Base-by-base conservation (phyloP, 2,329 filamentous ascomycete genomes). In the Ophiostoma himal-ulmi region DNA sequence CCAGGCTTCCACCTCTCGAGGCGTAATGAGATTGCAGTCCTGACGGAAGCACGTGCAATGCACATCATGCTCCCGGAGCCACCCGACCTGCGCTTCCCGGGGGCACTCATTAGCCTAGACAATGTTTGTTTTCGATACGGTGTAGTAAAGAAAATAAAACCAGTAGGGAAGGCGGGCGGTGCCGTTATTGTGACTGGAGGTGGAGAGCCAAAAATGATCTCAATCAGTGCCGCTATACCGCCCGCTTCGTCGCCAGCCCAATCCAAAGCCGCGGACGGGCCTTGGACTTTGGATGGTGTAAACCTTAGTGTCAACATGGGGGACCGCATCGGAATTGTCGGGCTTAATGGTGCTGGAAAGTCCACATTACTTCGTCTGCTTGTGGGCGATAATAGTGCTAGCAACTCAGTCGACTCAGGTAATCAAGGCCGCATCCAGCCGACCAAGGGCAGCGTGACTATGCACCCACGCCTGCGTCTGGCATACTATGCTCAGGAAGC, bases 271-370 rank as follows among this genome's bases (percentile, higher is more conserved):
- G 17, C 10, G 11, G 52, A 57, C 22, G n/a, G n/a, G n/a, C 52
- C 52, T 13, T 57, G n/a, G 22, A 57, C n/a, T 11, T 13, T 57
- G 2, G 52, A 57, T 22, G 14, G 17, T 26, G 22, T 57, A 2
- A 57, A 5, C 52, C 52, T 57, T 1, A 57, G n/a, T 14, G 52
- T 57, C 52, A 57, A 57, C 20, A 57, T 57, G 52, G 52, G 52
- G 8, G 52, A 57, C 52, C 52, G 52, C 52, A 57, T 57, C 22
- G 52, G 52, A 7, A 57, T 96, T 57, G 83, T 92, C 34, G 93
- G 92, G 0, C 82, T 95, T 62, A 96, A 96, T 77, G 93, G 92
- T 0, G 86, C 88, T 0, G 93, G 93, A 1, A 96, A 96, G 78
- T 92, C 91, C 1, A 95, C 92, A 0, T 82, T 96, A 11, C 83